phyloP scores from a whole-genome alignment of 805 yeast genomes.

The Pichia thaimueangensis region DNA sequence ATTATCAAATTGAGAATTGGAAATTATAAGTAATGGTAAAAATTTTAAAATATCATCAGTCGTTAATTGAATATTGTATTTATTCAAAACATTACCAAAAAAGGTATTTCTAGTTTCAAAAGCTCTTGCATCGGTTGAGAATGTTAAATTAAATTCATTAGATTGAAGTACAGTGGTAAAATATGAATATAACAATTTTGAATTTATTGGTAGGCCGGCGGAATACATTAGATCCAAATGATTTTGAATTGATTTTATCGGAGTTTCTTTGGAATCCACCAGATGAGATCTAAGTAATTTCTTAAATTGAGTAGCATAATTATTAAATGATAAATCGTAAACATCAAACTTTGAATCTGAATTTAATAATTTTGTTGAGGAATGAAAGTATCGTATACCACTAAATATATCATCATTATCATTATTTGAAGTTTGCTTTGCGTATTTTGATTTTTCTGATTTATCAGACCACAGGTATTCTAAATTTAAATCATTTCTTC shows the following conservation, averaged over 20 bases:
- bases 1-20: conserved; percentile 26
- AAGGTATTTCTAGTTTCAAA: conserved; percentile 20
- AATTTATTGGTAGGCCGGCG: conserved; percentile 22
- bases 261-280: conserved; percentile 15
- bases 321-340: conserved; percentile 10
- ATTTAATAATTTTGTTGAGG: conserved; percentile 15
- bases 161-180: conserved; percentile 24
- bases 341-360: conserved; percentile 10
- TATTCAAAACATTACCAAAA: conserved; percentile 15
- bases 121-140: conserved; percentile 8
- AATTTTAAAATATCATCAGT: conserved; percentile 18
- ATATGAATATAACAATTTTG: conserved; percentile 17
- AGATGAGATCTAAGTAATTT: conserved; percentile 18
- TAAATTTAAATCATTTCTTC: conserved; percentile 62
- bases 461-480: conserved; percentile 53
- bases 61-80: conserved; percentile 19
- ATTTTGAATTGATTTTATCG: conserved; percentile 17
- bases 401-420: conserved; percentile 38
- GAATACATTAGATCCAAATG: conserved; percentile 27
- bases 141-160: conserved; percentile 20
- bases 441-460: conserved; percentile 15
- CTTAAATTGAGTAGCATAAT: conserved; percentile 18
- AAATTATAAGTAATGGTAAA: conserved; percentile 22
- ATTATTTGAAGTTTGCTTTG: conserved; percentile 13
- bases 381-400: conserved; percentile 42